These are phyloP conservation scores for Asterophora lycoperdoides DNA, from an alignment of 768 basidiomycete species.

Conservation along the genomic window DNA sequence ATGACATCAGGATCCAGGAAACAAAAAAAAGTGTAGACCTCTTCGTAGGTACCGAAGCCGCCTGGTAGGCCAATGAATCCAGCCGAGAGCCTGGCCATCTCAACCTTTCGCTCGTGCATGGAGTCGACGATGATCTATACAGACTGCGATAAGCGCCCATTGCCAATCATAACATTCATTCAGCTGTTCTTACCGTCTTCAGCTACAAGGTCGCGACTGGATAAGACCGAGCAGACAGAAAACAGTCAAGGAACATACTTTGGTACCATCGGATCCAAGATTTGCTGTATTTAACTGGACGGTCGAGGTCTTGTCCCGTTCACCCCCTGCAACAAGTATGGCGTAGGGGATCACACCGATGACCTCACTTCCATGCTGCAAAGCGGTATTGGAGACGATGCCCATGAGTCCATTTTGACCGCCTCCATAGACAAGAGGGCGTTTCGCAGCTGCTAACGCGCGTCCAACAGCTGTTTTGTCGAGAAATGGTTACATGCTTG, in stretches of 20 bases:
- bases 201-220: constrained; percentile 4
- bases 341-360: constrained; percentile 78
- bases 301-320: constrained; percentile 43
- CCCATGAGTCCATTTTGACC: constrained; percentile 87
- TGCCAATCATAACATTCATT: not conserved
- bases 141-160: not conserved
- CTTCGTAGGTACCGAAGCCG: constrained; percentile 94
- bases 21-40: constrained; percentile 42
- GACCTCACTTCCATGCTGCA: constrained; percentile 65
- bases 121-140: constrained; percentile 65
- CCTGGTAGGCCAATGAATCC: constrained; percentile 91
- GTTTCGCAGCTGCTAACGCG: constrained; percentile 57
- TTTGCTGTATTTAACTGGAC: constrained; percentile 18
- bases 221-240: not conserved
- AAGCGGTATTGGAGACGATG: constrained; percentile 59
- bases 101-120: constrained; percentile 87
- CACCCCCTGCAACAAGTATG: constrained; percentile 64
- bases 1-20: not conserved
- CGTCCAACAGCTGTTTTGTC: constrained; percentile 57
- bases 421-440: constrained; percentile 83
- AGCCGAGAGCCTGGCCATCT: constrained; percentile 78
- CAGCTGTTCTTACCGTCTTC: constrained; percentile 10
- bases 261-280: constrained; percentile 21
- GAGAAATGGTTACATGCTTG: not conserved
- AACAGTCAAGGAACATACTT: constrained; percentile 15